These are phyloP conservation scores for Sugiyamaella xylanicola DNA, from an alignment of 1,139 yeast genomes.

Conservation along the genomic window DNA sequence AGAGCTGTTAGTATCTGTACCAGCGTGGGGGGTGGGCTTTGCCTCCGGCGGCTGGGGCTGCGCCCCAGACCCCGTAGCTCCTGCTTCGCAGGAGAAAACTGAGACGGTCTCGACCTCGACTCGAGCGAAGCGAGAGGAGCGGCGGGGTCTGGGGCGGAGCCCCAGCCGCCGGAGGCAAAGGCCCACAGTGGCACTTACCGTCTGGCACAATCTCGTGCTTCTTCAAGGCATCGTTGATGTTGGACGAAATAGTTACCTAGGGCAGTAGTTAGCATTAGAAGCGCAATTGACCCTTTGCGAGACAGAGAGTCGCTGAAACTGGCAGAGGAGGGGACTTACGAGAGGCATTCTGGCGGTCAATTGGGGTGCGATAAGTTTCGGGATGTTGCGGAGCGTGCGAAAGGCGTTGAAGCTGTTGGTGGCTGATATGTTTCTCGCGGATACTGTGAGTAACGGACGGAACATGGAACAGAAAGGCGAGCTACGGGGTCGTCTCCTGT, in stretches of 20 bases:
- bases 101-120: too few relatives aligned
- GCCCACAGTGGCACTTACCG: constrained; percentile 47
- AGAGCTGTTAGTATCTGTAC: neutral
- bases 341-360: constrained; percentile 31
- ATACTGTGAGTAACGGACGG: constrained; percentile 12
- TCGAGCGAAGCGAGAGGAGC: too few relatives aligned
- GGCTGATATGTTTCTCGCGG: constrained; percentile 12
- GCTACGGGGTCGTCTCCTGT: neutral
- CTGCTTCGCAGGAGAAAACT: too few relatives aligned
- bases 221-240: constrained; percentile 60
- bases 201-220: constrained; percentile 68
- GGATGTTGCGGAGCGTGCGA: constrained; percentile 12
- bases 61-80: neutral
- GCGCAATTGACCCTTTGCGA: neutral
- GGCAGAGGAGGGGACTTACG: too few relatives aligned
- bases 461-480: constrained; percentile 10
- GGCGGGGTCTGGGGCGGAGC: neutral
- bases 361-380: constrained; percentile 12
- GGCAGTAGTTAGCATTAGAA: neutral
- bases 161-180: neutral
- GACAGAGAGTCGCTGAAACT: too few relatives aligned
- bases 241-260: constrained; percentile 60
- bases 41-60: neutral
- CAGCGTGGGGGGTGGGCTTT: neutral
- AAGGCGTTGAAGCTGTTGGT: constrained; percentile 13